Conservation (phyloP, 2,329 filamentous ascomycete species). For the Dryadomyces sulphureus region DNA sequence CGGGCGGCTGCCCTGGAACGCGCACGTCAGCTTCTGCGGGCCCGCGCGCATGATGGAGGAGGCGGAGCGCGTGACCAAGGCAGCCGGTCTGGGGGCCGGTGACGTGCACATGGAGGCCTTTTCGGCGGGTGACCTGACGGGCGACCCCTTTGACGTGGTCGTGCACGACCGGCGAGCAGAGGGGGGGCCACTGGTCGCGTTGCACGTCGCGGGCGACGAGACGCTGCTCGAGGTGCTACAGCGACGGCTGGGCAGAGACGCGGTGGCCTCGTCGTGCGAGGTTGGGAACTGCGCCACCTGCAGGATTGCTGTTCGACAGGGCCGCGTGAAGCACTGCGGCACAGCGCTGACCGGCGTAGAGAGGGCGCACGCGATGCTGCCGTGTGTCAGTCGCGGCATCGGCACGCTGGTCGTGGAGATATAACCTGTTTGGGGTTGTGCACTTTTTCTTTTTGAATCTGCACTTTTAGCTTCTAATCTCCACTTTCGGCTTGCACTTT, state of each 20-base stretch:
- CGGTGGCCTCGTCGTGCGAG: constrained; percentile 33
- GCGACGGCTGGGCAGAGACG: constrained; percentile 22
- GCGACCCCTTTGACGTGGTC: constrained; percentile 45
- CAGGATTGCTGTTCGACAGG: constrained; percentile 25
- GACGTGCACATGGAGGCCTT: constrained; percentile 50
- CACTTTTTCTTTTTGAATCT: background rate
- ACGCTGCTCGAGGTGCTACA: constrained; percentile 33
- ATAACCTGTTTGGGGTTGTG: constrained; percentile 12
- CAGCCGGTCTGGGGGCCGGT: constrained; percentile 26
- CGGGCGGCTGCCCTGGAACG: constrained; percentile 31
- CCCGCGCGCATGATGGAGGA: constrained; percentile 41
- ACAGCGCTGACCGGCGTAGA: constrained; percentile 30
- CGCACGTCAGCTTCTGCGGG: constrained; percentile 47
- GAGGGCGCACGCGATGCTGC: constrained; percentile 26
- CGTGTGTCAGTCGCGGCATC: constrained; percentile 37
- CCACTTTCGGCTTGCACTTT: background rate
- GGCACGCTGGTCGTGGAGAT: constrained; percentile 34
- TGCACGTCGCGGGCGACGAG: constrained; percentile 33
- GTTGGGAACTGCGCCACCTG: constrained; percentile 42
- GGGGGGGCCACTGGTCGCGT: constrained; percentile 15
- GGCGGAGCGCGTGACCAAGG: constrained; percentile 24
- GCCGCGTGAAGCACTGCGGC: constrained; percentile 33
- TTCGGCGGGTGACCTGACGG: constrained; percentile 28
- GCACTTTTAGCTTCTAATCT: background rate
- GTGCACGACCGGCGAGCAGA: constrained; percentile 23